Evolutionary conservation across 495 filamentous ascomycete genomes (phyloP).

Genomic region (Penicillium antarcticum): DNA sequence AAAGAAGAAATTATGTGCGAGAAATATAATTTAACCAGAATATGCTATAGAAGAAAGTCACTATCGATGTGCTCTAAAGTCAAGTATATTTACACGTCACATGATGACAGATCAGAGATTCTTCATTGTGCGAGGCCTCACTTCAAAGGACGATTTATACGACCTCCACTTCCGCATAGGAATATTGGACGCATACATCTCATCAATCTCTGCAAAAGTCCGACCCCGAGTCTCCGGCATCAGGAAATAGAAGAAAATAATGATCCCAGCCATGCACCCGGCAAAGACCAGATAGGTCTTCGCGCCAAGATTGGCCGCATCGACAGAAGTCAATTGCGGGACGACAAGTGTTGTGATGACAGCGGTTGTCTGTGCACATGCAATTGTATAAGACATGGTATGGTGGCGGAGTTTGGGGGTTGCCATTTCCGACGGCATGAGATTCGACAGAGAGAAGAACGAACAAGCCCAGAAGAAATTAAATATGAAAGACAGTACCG

Average conservation of each 20-base stretch:
- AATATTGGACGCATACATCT: constrained; percentile 50
- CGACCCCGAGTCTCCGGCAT: constrained; percentile 52
- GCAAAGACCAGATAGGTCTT: constrained; percentile 39
- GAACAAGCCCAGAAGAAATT: constrained; percentile 41
- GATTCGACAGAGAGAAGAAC: constrained; percentile 29
- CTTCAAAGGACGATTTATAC: constrained; percentile 22
- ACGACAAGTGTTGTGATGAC: constrained; percentile 37
- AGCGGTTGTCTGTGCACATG: constrained; percentile 34
- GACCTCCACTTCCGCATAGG: constrained; percentile 40
- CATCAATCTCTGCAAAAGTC: constrained; percentile 51
- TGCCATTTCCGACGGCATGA: constrained; percentile 40
- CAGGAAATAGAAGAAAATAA: constrained; percentile 48
- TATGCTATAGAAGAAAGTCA: too few species aligned
- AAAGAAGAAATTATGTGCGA: too few species aligned
- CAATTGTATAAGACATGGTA: constrained; percentile 40
- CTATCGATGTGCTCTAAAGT: too few species aligned
- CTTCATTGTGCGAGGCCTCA: constrained; percentile 11
- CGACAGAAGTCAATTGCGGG: constrained; percentile 33
- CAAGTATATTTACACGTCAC: too few species aligned
- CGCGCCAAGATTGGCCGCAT: constrained; percentile 36
- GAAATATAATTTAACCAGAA: too few species aligned
- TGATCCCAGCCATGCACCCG: constrained; percentile 36
- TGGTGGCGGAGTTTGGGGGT: constrained; percentile 39
- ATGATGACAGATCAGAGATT: background rate
- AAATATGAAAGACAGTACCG: constrained; percentile 31